These are phyloP conservation scores for Leccinum disarticulatum DNA, from an alignment of 768 basidiomycete genomes.

Conservation along the genomic window DNA sequence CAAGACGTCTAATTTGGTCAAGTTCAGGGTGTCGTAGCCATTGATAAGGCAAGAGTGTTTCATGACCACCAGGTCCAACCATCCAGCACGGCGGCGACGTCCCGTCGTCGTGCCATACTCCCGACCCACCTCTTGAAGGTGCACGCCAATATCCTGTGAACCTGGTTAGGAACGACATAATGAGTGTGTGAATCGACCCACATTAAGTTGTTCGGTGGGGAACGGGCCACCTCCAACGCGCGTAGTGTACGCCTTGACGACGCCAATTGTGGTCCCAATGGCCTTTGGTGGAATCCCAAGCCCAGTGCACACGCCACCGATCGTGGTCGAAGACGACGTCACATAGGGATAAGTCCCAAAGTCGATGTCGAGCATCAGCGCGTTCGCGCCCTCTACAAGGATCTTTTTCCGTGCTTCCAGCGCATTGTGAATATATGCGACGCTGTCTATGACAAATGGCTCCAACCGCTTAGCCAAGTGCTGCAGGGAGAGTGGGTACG, in stretches of 20 bases:
- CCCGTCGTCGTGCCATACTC: constrained; percentile 96
- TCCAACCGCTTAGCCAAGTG: constrained; percentile 77
- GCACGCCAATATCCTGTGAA: constrained; percentile 70
- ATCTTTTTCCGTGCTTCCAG: constrained; percentile 73
- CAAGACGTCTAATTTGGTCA: constrained; percentile 95
- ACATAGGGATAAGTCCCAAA: constrained; percentile 98
- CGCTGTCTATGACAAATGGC: constrained; percentile 89
- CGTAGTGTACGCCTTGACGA: constrained; percentile 97
- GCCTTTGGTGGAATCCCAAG: constrained; percentile 92
- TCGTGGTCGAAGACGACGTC: constrained; percentile 89
- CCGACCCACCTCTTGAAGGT: constrained; percentile 89
- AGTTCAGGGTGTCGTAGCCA: constrained; percentile 89
- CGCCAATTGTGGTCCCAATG: constrained; percentile 87
- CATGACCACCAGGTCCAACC: constrained; percentile 96
- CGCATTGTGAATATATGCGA: constrained; percentile 81
- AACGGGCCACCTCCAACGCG: constrained; percentile 99
- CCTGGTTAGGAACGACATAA: constrained; percentile 1
- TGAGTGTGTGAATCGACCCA: constrained; percentile 36
- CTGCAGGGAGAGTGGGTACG: constrained; percentile 36
- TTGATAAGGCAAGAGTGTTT: constrained; percentile 92
- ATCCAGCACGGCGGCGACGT: constrained; percentile 88
- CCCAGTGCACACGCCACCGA: constrained; percentile 96
- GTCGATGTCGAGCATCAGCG: constrained; percentile 97
- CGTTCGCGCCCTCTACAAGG: constrained; percentile 97
- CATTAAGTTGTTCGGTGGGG: constrained; percentile 93